These are phyloP conservation scores for Paecilomyces niveus DNA, from an alignment of 2,329 filamentous ascomycete genomes.

Conservation along the genomic window DNA sequence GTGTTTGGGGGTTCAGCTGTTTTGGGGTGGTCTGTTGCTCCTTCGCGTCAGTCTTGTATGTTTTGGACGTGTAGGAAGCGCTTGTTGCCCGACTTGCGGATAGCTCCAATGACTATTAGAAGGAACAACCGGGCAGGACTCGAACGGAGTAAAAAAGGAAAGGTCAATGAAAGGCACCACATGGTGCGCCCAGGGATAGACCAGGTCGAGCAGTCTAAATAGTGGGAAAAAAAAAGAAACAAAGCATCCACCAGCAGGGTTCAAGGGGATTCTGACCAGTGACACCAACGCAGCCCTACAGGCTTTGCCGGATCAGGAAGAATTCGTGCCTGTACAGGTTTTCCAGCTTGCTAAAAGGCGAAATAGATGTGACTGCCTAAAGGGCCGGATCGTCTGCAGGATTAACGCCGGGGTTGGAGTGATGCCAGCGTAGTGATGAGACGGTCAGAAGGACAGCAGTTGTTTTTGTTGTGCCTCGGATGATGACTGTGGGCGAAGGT, in stretches of 20 bases:
- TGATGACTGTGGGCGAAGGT: neutral
- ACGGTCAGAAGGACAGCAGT: neutral
- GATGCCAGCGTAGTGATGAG: neutral
- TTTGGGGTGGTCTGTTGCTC: neutral
- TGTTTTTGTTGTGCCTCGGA: neutral
- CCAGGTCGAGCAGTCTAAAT: neutral
- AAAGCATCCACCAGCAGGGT: constrained; percentile 11
- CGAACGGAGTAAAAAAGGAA: neutral
- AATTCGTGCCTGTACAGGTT: neutral
- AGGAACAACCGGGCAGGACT: neutral
- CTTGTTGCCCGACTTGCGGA: neutral
- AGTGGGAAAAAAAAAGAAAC: neutral
- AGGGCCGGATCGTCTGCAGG: neutral
- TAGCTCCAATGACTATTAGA: neutral
- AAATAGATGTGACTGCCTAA: neutral
- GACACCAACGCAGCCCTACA: constrained; percentile 1
- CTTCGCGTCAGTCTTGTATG: neutral
- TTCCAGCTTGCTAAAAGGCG: neutral
- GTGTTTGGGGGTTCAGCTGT: neutral
- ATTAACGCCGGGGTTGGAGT: neutral
- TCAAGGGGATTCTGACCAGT: constrained; percentile 3
- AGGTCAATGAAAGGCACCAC: neutral
- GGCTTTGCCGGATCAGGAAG: neutral
- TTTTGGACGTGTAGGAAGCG: neutral
- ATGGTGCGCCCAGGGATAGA: neutral